phyloP scores from a whole-genome alignment of 257 asterid genomes.

The Solanum acaule region DNA sequence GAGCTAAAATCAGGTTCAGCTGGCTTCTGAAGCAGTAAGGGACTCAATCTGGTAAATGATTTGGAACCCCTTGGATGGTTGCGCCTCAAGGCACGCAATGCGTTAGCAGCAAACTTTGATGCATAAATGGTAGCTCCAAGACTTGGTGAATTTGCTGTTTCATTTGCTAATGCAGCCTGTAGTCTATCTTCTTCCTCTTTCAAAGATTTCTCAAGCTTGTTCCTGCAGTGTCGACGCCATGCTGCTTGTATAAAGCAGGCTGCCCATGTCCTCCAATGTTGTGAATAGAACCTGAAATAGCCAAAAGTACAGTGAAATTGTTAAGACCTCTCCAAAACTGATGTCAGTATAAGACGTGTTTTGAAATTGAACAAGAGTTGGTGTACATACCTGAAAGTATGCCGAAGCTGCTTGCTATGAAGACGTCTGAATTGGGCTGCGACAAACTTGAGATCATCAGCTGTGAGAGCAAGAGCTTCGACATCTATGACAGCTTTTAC shows the following conservation, averaged over 20 bases:
- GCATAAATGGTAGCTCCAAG: slow-evolving; percentile 44
- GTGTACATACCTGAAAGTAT: slow-evolving; percentile 17
- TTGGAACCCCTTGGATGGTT: slow-evolving; percentile 1
- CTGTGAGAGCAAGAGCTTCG: slow-evolving; percentile 19
- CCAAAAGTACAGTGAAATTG: not conserved
- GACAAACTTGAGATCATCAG: slow-evolving; percentile 19
- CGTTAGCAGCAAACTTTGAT: slow-evolving; percentile 47
- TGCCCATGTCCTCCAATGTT: slow-evolving; percentile 75
- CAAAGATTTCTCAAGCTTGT: slow-evolving; percentile 31
- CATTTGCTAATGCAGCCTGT: slow-evolving; percentile 17
- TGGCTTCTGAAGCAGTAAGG: slow-evolving; percentile 56
- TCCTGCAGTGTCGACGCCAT: slow-evolving; percentile 46
- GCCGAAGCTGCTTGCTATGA: slow-evolving; percentile 20
- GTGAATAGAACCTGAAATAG: slow-evolving; percentile 39
- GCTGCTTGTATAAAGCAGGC: slow-evolving; percentile 67
- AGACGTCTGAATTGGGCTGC: slow-evolving; percentile 27
- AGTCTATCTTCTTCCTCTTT: slow-evolving; percentile 35
- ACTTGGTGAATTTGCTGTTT: slow-evolving; percentile 22
- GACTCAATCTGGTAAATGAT: slow-evolving; percentile 24
- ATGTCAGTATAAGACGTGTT: slow-evolving; percentile 15
- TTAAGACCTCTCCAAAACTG: slow-evolving; percentile 15
- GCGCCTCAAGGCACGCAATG: slow-evolving; percentile 7
- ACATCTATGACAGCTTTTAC: slow-evolving; percentile 17
- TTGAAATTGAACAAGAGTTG: not conserved
- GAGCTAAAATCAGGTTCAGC: slow-evolving; percentile 51